phyloP scores from a whole-genome alignment of 2,329 filamentous ascomycete genomes.

The Didymella pomorum region DNA sequence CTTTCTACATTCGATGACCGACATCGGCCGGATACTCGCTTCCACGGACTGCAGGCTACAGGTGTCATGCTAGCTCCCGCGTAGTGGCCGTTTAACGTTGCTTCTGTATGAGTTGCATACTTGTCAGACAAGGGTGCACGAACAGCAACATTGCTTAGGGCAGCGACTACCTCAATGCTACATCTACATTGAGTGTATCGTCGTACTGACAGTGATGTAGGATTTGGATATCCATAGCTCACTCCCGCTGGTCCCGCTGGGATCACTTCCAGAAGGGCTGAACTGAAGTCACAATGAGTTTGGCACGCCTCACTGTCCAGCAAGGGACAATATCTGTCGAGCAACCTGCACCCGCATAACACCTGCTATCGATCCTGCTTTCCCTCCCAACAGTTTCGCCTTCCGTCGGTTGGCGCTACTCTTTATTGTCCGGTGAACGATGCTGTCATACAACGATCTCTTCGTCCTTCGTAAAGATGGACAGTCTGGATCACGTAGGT shows the following conservation, averaged over 20 bases:
- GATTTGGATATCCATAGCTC: not conserved
- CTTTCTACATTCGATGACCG: conserved; percentile 29
- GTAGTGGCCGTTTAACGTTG: conserved; percentile 17
- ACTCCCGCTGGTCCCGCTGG: not conserved
- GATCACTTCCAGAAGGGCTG: conserved; percentile 8
- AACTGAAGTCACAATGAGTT: not conserved
- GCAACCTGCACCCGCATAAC: conserved; percentile 15
- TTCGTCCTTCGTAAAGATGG: not conserved
- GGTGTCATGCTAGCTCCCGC: conserved; percentile 31
- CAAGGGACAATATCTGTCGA: conserved; percentile 12
- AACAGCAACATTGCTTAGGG: conserved; percentile 11
- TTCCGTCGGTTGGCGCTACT: conserved; percentile 8
- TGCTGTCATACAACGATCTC: conserved; percentile 12
- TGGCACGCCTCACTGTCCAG: conserved; percentile 4
- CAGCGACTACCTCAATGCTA: not conserved
- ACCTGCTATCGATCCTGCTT: conserved; percentile 15
- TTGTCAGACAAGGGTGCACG: conserved; percentile 7
- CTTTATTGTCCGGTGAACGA: conserved; percentile 2
- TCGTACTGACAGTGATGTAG: conserved; percentile 9
- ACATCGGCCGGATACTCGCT: conserved; percentile 33
- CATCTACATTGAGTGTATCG: conserved; percentile 6
- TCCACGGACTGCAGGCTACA: conserved; percentile 25
- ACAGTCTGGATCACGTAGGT: not conserved
- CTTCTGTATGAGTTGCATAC: conserved; percentile 7
- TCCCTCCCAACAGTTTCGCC: conserved; percentile 21